Percentiles rank a stretch among this genome's conserved stretches.
Conservation (phyloP, 1,284 basidiomycete species). For the Ustilago shanxiensis region DNA sequence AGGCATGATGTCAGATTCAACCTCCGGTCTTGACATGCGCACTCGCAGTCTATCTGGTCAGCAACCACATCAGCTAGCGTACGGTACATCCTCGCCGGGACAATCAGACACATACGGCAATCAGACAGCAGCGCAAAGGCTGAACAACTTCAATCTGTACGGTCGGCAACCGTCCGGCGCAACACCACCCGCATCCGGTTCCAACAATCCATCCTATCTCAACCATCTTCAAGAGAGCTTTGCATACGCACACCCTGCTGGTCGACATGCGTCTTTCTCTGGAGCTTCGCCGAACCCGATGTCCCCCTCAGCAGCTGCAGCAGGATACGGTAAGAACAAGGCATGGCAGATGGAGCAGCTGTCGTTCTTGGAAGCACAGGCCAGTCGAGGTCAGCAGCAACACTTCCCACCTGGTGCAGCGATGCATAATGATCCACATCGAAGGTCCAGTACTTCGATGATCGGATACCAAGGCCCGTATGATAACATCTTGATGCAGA, state of each 20-base stretch:
- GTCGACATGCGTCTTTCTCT: slow-evolving; percentile 38
- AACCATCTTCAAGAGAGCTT: slow-evolving; percentile 19
- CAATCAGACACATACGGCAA: slow-evolving; percentile 11
- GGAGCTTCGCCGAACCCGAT: slow-evolving; percentile 12
- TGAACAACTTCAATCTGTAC: slow-evolving; percentile 46
- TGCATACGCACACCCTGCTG: slow-evolving; percentile 11
- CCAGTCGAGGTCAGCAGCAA: slow-evolving; percentile 29
- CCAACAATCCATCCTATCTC: slow-evolving; percentile 25
- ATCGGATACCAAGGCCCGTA: slow-evolving; percentile 25
- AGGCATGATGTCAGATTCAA: slow-evolving; percentile 3
- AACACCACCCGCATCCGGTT: slow-evolving; percentile 22
- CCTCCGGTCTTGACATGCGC: slow-evolving; percentile 19
- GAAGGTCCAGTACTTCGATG: slow-evolving; percentile 23
- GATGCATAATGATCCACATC: slow-evolving; percentile 13
- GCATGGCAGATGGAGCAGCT: slow-evolving; percentile 64
- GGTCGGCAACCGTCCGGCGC: slow-evolving; percentile 30
- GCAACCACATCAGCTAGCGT: slow-evolving; percentile 9
- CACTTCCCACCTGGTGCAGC: slow-evolving; percentile 4
- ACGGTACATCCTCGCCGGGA: slow-evolving; percentile 16
- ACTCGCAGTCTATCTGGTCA: slow-evolving; percentile 24
- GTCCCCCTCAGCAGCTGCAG: slow-evolving; percentile 24
- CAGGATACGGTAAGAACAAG: slow-evolving; percentile 56
- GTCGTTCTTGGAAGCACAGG: slow-evolving; percentile 53
- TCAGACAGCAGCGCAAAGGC: slow-evolving; percentile 14
- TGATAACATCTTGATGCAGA: slow-evolving; percentile 30